Conservation (phyloP, 768 basidiomycete genomes). For the Leccinum incarnatum region DNA sequence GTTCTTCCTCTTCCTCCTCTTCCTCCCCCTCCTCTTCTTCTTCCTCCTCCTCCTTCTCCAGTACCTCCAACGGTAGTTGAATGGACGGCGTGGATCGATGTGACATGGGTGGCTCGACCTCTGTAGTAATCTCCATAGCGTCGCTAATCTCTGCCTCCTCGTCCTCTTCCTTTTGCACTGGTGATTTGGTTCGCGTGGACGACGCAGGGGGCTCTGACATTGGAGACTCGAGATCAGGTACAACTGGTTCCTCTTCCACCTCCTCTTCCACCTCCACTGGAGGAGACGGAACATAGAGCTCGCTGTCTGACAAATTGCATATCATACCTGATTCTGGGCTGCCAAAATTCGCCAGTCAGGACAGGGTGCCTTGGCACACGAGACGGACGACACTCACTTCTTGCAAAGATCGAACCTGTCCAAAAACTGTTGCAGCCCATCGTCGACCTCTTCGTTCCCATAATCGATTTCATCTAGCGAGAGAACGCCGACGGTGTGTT, state of each 20-base stretch:
- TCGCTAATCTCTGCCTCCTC: conserved; percentile 25
- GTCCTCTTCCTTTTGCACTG: conserved; percentile 23
- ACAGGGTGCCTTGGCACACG: conserved; percentile 1
- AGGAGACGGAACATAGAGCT: conserved; percentile 25
- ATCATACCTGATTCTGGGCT: conserved; percentile 45
- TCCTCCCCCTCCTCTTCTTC: conserved; percentile 17
- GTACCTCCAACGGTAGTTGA: conserved; percentile 9
- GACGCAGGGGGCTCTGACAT: conserved; percentile 35
- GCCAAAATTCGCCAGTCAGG: conserved; percentile 7
- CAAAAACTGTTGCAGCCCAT: conserved; percentile 47
- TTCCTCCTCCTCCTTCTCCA: conserved; percentile 14
- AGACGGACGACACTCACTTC: conserved; percentile 38
- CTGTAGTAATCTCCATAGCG: conserved; percentile 5
- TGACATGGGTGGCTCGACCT: conserved; percentile 15
- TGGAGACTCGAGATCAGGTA: conserved; percentile 29
- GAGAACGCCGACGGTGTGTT: conserved; percentile 43
- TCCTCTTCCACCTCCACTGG: conserved; percentile 9
- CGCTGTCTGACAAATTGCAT: conserved; percentile 33
- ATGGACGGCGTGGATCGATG: conserved; percentile 17
- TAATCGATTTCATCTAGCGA: conserved; percentile 36
- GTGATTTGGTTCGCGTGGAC: conserved; percentile 23
- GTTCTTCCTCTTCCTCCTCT: conserved; percentile 12
- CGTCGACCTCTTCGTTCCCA: conserved; percentile 33
- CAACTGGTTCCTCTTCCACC: conserved; percentile 6
- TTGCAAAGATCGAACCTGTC: conserved; percentile 53